phyloP scores from a whole-genome alignment of 2,329 filamentous ascomycete genomes.

The Trichoderma simmonsii region DNA sequence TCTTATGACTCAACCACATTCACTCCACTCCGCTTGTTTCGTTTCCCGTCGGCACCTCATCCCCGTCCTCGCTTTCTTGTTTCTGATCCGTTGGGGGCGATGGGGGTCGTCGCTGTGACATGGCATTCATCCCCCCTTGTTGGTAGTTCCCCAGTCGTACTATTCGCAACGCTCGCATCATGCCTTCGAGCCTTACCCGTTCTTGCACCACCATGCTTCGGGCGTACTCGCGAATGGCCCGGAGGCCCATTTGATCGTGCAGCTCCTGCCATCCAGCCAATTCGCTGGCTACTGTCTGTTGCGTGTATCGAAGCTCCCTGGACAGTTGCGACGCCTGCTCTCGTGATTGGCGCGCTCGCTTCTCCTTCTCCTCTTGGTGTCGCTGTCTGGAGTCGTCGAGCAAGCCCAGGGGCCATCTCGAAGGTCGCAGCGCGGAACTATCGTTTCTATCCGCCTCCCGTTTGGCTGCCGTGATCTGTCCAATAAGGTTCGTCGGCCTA shows the following conservation, averaged over 20 bases:
- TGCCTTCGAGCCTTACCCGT: slow-evolving; percentile 71
- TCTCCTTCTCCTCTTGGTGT: slow-evolving; percentile 78
- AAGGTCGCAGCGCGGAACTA: slow-evolving; percentile 68
- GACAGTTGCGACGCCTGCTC: slow-evolving; percentile 71
- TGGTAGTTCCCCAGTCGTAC: slow-evolving; percentile 35
- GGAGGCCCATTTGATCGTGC: slow-evolving; percentile 72
- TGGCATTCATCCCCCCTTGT: background rate
- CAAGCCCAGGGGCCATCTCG: slow-evolving; percentile 76
- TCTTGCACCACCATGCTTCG: slow-evolving; percentile 77
- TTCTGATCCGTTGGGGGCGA: slow-evolving; percentile 11
- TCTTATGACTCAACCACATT: background rate
- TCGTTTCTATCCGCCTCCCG: slow-evolving; percentile 76
- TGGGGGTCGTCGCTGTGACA: background rate
- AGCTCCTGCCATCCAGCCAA: slow-evolving; percentile 92
- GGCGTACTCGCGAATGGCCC: slow-evolving; percentile 73
- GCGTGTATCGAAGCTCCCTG: slow-evolving; percentile 82
- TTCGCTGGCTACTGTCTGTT: slow-evolving; percentile 88
- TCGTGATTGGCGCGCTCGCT: slow-evolving; percentile 68
- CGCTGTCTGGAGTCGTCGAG: slow-evolving; percentile 85
- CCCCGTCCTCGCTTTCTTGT: slow-evolving; percentile 1
- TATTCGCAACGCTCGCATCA: slow-evolving; percentile 73
- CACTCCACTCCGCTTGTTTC: slow-evolving; percentile 7
- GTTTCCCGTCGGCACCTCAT: background rate
- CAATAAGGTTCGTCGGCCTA: slow-evolving; percentile 74
- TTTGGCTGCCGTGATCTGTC: slow-evolving; percentile 68